Evolutionary conservation across 371 early-diverging fungal genomes (phyloP), one percentile per base, ranked within the genome.

Genomic region (Mucor circinelloides): DNA sequence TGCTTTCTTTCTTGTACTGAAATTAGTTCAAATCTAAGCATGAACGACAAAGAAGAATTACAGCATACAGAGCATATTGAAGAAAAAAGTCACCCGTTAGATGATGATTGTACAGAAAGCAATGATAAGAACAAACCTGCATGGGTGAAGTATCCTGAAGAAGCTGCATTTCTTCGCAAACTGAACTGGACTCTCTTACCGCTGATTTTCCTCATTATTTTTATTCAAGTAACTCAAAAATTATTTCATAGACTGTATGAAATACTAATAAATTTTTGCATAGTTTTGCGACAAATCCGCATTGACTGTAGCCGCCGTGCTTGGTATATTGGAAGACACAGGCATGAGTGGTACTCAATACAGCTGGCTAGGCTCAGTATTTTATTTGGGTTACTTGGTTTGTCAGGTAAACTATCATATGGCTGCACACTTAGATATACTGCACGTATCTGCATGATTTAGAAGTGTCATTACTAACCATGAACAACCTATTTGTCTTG

Each of bases 251-350:
- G 23, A 19, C 19, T n/a, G 8, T 23, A 2, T 25, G 6, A 48
- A 50, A 23, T 50, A 10, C 9, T 50, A 0, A 12, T 8, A 25
- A 12, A 23, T 13, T 12, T 40, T 13, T 50, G 25, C 4, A 44
- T 68, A 80, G 75, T 80, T 80, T 50, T 75, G 73, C 25, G 81
- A 81, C 46, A 81, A 81, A 67, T 70, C 81, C 27, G 68, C 75
- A 30, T 42, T 81, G 23, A 74, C 70, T 23, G 67, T 72, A 36
- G 76, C 73, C n/a, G 72, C 76, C 38, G 73, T 81, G 0, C 52
- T 78, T 6, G 79, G 81, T 6, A 67, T 81, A 13, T 67, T 66
- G 2, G 32, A 63, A 9, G 81, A 81, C 27, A 60, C 70, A 8
- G 21, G 65, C 3, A 32, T 77, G 6, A 48, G 50, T 19, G 74